phyloP scores from a whole-genome alignment of 176 grass and related monocot genomes.

The Oryza longistaminata region DNA sequence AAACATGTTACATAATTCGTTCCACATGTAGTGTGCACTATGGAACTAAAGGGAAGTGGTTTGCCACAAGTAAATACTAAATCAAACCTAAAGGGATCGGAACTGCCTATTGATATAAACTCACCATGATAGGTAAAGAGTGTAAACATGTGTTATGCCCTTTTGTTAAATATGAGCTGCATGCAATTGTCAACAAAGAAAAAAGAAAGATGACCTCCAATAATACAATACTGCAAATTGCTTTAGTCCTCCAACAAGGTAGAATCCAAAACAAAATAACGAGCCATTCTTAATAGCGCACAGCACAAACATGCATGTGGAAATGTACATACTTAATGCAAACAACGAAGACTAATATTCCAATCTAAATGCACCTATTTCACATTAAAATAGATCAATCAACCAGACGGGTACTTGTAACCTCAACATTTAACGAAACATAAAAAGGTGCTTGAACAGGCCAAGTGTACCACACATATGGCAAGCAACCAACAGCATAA shows the following conservation, averaged over 20 bases:
- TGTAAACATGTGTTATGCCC: neutral
- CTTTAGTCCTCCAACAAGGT: neutral
- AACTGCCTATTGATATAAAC: neutral
- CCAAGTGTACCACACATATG: neutral
- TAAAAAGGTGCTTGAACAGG: conserved; percentile 5
- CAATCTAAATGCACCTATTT: neutral
- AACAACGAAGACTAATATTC: neutral
- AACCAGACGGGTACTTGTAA: neutral
- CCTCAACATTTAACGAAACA: neutral
- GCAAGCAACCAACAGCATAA: neutral
- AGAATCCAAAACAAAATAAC: neutral
- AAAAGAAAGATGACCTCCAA: neutral
- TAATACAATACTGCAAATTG: neutral
- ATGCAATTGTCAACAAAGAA: neutral
- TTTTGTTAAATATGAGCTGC: conserved; percentile 9
- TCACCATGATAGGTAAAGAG: neutral
- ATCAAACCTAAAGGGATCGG: neutral
- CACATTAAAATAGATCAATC: conserved; percentile 2
- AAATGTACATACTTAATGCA: neutral
- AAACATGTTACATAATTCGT: neutral
- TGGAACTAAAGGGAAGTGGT: neutral
- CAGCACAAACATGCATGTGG: neutral
- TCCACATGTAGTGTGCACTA: neutral
- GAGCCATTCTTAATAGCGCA: neutral
- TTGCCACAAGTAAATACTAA: neutral